Evolutionary conservation across 768 basidiomycete species (phyloP).

Genomic region (Calocera viscosa): DNA sequence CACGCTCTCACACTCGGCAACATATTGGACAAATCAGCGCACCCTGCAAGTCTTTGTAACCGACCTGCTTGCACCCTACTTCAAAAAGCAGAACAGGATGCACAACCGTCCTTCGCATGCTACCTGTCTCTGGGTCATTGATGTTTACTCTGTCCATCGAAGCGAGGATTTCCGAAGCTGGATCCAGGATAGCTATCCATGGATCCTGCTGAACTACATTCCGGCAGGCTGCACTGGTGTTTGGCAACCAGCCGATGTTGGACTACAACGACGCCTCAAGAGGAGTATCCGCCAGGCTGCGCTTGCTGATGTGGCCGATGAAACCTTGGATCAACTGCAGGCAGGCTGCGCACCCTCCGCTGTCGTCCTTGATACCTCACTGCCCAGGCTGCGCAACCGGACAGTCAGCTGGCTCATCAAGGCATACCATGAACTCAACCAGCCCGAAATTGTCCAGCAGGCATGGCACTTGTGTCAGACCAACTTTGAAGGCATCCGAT

Average conservation of each 20-base stretch:
- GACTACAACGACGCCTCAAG: constrained; percentile 23
- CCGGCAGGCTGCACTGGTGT: constrained; percentile 23
- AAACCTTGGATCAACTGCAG: background rate
- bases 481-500: too few species aligned
- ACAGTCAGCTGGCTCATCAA: too few species aligned
- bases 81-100: too few species aligned
- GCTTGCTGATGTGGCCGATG: background rate
- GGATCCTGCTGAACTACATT: constrained; percentile 21
- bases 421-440: too few species aligned
- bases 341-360: too few species aligned
- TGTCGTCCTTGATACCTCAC: too few species aligned
- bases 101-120: background rate
- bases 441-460: too few species aligned
- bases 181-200: constrained; percentile 17
- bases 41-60: too few species aligned
- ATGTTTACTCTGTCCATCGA: constrained; percentile 25
- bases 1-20: constrained; percentile 4
- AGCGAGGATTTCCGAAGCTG: constrained; percentile 20
- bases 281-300: constrained; percentile 19
- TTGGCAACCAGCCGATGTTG: constrained; percentile 26
- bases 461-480: too few species aligned
- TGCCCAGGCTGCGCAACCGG: too few species aligned
- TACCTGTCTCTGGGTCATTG: constrained; percentile 18
- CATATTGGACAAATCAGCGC: too few species aligned
- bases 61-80: too few species aligned